Evolutionary conservation across 352 stramenopile genomes (phyloP), one percentile per base, ranked within the genome.

Genomic region (Phytophthora hibernalis): DNA sequence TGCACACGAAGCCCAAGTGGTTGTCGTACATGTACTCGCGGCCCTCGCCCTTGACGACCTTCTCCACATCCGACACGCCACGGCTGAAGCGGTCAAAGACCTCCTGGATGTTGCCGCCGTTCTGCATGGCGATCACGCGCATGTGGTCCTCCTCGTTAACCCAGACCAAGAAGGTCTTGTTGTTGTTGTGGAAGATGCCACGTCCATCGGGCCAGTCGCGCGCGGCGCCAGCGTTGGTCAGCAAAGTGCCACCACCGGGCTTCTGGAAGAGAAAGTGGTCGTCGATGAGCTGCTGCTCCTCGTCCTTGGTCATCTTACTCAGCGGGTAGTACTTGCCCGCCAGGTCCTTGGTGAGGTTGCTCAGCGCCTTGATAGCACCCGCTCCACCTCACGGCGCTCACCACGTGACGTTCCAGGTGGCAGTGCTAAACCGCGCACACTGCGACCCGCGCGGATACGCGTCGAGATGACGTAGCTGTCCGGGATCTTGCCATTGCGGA

Each of bases 231-330:
- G 91, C 84, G 30, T 87, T 86, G 37, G 80, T 85, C 20, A 90
- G 65, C 53, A 93, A 65, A 35, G 81, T 90, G 31, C 77, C 82
- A 3, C 88, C 85, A 12, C 92, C 89, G 0, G 92, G 92, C 73
- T 97, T 96, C 57, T 97, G 83, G 68, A 97, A 97, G 12, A 97
- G 70, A 56, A 98, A 92, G 51, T 95, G 88, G 33, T 91, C 79
- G 62, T 90, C 70, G 33, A 97, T 93, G 8, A 97, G 75, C 79
- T 96, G 87, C 33, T 95, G 77, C 66, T 96, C 89, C 54, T 93
- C 76, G 12, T 89, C 73, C 54, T 93, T 92, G 33, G 85, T 89
- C 82, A 98, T 96, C 33, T 87, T 80, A 57, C 85, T 83, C 20
- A 98, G 57, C 30, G 83, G 76, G 31, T 93, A 76, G 63, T 94